Evolutionary conservation across 305 asterid species (phyloP), one percentile per base, ranked within the genome.

Genomic region (Andrographis paniculata): DNA sequence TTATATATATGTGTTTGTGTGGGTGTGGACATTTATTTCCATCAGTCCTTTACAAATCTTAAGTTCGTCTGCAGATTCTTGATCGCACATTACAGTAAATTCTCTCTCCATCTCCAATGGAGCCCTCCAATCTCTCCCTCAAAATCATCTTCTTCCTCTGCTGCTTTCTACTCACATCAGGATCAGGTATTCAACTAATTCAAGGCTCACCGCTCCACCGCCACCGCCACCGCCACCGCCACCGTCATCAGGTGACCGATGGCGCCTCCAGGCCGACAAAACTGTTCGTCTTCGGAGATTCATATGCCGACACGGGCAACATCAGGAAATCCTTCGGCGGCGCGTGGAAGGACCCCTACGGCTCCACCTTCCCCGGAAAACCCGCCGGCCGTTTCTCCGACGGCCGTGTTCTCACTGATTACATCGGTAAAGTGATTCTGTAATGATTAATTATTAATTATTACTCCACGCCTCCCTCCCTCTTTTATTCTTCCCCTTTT

Each of bases 331-430:
- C 55, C 1, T 20, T 50, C 1, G 55, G 55, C 11, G 12, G 19
- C 17, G 35, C 55, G 5, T 50, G 55, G 55, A 14, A n/a, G 1
- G 45, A 36, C 0, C 55, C 55, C 17, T 50, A 50, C 28, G 55
- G 55, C 5, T 9, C 13, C 17, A 50, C 44, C 6, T 19, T 18
- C 31, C 55, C 55, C 6, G 55, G 55, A 14, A 50, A 36, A 21
- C 55, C 55, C 27, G 45, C 55, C 55, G 55, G 55, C 43, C 55
- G 55, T 0, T 50, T 50, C 31, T 27, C 42, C 31, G 55, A 50
- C 17, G 55, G 55, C 1, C 45, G 39, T 13, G 38, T 50, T 3
- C 55, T 50, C 55, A 50, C 55, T 14, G 55, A 50, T 37, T 50
- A 33, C 30, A 11, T 50, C 23, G 55, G 55, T 50, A 50, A 15